Evolutionary conservation across 1,139 yeast genomes (phyloP).

Genomic region (Hansenula lynferdii): DNA sequence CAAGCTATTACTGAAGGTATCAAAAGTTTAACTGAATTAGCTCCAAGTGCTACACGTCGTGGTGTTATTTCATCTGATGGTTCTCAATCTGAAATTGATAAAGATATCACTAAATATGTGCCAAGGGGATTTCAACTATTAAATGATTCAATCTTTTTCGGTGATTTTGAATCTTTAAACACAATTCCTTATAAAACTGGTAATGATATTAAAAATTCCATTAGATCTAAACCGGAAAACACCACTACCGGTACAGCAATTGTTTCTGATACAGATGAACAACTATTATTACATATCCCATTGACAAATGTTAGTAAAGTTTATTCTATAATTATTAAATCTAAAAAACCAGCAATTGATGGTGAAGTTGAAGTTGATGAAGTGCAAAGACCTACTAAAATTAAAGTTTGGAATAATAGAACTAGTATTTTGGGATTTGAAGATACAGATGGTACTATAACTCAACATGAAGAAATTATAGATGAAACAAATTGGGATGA

Average conservation of each 20-base stretch:
- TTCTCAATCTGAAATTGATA: constrained; percentile 5
- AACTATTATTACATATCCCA: constrained; percentile 50
- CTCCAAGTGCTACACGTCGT: constrained; percentile 24
- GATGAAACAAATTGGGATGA: constrained; percentile 19
- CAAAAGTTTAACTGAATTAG: constrained; percentile 27
- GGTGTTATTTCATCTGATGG: constrained; percentile 4
- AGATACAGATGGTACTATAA: constrained; percentile 41
- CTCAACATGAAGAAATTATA: constrained; percentile 29
- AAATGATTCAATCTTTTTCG: constrained; percentile 40
- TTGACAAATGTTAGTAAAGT: constrained; percentile 49
- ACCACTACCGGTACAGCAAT: constrained; percentile 21
- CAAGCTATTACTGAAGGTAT: constrained; percentile 27
- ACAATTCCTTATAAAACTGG: constrained; percentile 27
- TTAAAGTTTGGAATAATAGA: constrained; percentile 56
- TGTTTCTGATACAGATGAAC: constrained; percentile 62
- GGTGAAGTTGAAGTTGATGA: constrained; percentile 27
- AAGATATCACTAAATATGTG: constrained; percentile 28
- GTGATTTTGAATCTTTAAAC: constrained; percentile 52
- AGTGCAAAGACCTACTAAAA: constrained; percentile 39
- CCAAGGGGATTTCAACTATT: constrained; percentile 48
- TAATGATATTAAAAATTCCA: constrained; percentile 29
- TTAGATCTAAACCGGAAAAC: constrained; percentile 23
- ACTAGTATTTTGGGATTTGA: constrained; percentile 51
- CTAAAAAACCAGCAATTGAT: constrained; percentile 20
- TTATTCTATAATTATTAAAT: constrained; percentile 44